phyloP scores from a whole-genome alignment of 495 filamentous ascomycete genomes.

The Xylaria intraflava region DNA sequence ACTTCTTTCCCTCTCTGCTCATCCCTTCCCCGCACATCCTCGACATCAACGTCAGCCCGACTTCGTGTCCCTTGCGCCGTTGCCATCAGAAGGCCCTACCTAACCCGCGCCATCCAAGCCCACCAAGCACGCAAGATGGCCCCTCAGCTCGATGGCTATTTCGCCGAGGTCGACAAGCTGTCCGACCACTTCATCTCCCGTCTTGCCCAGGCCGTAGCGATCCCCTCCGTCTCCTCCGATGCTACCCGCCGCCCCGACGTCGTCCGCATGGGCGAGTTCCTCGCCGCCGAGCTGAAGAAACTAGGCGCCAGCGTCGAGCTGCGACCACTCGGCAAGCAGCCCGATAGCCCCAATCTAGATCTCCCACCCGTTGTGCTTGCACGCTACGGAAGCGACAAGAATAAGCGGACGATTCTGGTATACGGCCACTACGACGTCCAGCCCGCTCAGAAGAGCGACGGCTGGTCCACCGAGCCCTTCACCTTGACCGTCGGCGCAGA shows the following conservation, averaged over 20 bases:
- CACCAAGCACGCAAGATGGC: constrained; percentile 67
- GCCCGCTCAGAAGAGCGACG: constrained; percentile 85
- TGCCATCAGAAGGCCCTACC: constrained; percentile 30
- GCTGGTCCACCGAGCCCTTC: constrained; percentile 96
- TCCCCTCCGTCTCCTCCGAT: constrained; percentile 90
- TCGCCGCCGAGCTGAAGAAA: constrained; percentile 70
- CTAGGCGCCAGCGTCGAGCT: constrained; percentile 84
- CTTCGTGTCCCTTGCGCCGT: neutral
- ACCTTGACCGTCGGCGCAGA: constrained; percentile 80
- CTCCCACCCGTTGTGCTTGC: constrained; percentile 89
- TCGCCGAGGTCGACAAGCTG: constrained; percentile 80
- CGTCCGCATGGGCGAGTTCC: constrained; percentile 91
- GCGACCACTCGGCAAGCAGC: constrained; percentile 80
- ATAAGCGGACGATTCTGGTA: constrained; percentile 88
- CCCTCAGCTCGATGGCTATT: constrained; percentile 74
- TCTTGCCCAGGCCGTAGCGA: constrained; percentile 86
- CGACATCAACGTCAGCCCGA: neutral
- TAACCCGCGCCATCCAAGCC: constrained; percentile 39
- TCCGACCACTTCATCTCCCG: constrained; percentile 84
- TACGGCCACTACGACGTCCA: constrained; percentile 99
- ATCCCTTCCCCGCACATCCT: neutral
- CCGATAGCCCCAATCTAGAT: constrained; percentile 78
- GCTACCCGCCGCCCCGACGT: constrained; percentile 83
- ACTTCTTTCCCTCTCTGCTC: neutral
- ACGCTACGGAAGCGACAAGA: constrained; percentile 82